Evolutionary conservation across 2,329 filamentous ascomycete species (phyloP).

Genomic region (Achaetomium macrosporum): DNA sequence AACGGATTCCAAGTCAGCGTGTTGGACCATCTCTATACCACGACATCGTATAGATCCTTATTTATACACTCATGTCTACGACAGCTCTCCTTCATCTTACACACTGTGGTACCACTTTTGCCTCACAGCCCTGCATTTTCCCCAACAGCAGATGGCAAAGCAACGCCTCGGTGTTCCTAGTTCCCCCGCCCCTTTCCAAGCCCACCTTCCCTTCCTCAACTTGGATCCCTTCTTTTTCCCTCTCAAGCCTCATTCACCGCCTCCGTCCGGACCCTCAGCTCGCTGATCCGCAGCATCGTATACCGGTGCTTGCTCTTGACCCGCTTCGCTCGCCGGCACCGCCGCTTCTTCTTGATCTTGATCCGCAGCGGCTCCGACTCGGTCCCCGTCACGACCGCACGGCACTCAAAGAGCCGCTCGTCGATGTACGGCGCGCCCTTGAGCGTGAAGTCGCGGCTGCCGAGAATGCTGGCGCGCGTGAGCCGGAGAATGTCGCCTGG

Average conservation of each 20-base stretch:
- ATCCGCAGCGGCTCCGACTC: constrained; percentile 74
- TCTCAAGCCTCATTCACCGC: constrained; percentile 8
- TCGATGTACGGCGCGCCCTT: constrained; percentile 79
- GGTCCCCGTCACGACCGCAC: constrained; percentile 75
- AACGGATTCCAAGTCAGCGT: too few relatives aligned
- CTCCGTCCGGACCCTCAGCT: constrained; percentile 57
- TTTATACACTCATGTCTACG: too few relatives aligned
- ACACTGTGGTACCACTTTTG: too few relatives aligned
- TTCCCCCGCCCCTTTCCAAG: background rate
- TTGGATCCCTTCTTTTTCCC: background rate
- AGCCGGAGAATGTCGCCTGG: constrained; percentile 84
- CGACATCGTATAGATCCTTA: too few relatives aligned
- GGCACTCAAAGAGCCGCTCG: constrained; percentile 75
- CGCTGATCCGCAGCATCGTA: constrained; percentile 78
- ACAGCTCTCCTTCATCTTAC: too few relatives aligned
- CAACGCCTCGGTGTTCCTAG: background rate
- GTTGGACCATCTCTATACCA: too few relatives aligned
- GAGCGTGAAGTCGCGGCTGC: constrained; percentile 84
- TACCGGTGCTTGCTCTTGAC: constrained; percentile 87
- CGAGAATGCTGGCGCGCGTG: constrained; percentile 76
- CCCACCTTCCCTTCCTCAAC: background rate
- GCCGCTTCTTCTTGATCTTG: constrained; percentile 77
- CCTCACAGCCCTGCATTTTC: too few relatives aligned
- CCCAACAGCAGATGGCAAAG: background rate
- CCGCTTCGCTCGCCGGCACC: constrained; percentile 64